Evolutionary conservation across 371 early-diverging fungal species (phyloP).

Genomic region (Rhizopus microsporus): DNA sequence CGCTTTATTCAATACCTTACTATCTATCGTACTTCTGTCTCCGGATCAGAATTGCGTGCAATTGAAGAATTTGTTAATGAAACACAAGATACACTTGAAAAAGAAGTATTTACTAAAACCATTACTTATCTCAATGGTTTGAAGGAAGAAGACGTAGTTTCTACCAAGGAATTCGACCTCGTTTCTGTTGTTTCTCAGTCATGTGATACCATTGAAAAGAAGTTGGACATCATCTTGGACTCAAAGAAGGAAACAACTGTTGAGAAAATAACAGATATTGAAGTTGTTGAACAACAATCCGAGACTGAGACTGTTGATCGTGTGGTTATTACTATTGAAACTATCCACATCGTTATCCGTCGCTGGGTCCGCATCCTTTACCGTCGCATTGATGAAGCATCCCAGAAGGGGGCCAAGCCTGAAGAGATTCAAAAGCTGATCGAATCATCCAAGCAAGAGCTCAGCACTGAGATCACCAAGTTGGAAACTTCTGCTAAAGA

Average conservation of each 20-base stretch:
- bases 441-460: conserved; percentile 17
- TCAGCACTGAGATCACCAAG: conserved; percentile 17
- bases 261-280: conserved; percentile 3
- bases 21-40: conserved; percentile 16
- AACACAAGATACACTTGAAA: conserved; percentile 14
- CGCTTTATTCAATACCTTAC: conserved; percentile 23
- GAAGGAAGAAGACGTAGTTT: conserved; percentile 15
- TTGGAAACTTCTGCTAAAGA: background rate
- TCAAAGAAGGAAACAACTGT: conserved; percentile 6
- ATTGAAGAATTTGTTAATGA: conserved; percentile 20
- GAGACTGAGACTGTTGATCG: conserved; percentile 15
- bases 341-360: conserved; percentile 22
- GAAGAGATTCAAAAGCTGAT: conserved; percentile 20
- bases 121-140: conserved; percentile 14
- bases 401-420: conserved; percentile 15
- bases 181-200: background rate
- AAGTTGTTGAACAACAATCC: conserved; percentile 5
- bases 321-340: conserved; percentile 18
- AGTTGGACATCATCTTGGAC: conserved; percentile 11
- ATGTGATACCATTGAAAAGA: conserved; percentile 15
- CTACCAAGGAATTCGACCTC: conserved; percentile 12
- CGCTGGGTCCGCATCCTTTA: conserved; percentile 26
- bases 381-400: conserved; percentile 12
- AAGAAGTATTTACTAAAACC: conserved; percentile 15
- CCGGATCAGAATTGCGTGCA: conserved; percentile 4